Evolutionary conservation across 2,329 filamentous ascomycete genomes (phyloP), one percentile per base, ranked within the genome.

Genomic region (Microsporum canis): DNA sequence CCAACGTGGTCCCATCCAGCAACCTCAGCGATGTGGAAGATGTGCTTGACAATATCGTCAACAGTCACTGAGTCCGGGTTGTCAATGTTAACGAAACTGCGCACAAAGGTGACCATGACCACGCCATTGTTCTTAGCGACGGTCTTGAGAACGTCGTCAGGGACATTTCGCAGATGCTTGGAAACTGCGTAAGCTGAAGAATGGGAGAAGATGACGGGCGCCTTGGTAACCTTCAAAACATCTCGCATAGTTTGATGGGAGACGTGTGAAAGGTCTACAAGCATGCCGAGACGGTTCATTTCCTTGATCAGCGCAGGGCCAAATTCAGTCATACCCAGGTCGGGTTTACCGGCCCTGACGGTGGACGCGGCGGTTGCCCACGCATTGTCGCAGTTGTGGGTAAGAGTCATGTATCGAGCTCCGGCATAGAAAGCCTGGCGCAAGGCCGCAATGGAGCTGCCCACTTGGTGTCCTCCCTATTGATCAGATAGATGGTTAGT

Each of bases 51-150:
- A 0, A 77, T 71, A 49, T 67, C 65, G 33, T 73, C 65, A 47
- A 75, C 69, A 2, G 68, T 72, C 10, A 68, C 71, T 36, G 69
- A 68, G 41, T 71, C 66, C 12, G 69, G 68, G 59, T 69, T 55
- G 12, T 68, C 23, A 65, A 69, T 62, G 65, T 69, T 64, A 63
- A 71, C 59, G 66, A 72, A 59, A 68, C 63, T 58, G 14, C 71
- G 71, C n/a, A 75, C 68, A 45, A 77, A 77, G 0, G 71, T 71
- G 0, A 73, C 69, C 75, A 77, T 78, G 6, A 77, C 67, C 7
- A 78, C 68, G 0, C 76, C 75, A 0, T 70, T 67, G 33, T 77
- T 78, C 2, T 67, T 61, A 36, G 69, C 70, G 0, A 78, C 64
- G 1, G 64, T 63, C 3, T 68, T 64, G 1, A 78, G 66, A 2